Evolutionary conservation across 179 eudicot genomes (phyloP), one percentile per base, ranked within the genome.

Genomic region (Spinacia oleracea): DNA sequence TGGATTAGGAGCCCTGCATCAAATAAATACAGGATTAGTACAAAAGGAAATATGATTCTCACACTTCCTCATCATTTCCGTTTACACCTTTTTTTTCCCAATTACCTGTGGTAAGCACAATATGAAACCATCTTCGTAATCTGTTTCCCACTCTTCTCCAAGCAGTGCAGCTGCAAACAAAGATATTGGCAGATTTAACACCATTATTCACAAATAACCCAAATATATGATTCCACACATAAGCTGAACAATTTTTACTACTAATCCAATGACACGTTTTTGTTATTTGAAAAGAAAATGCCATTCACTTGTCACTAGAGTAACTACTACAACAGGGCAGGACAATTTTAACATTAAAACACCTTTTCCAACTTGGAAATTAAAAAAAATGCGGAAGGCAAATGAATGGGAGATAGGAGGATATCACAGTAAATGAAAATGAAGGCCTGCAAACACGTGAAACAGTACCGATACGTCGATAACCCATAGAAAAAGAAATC

Each of bases 91-190:
- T 67, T 32, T 10, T 16, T 14, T 43, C 53, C 46, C 46, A 53
- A 20, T 63, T 86, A 96, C 99, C 98, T 92, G 96, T 96, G 99
- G 75, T 90, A 92, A 64, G 98, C 90, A 76, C 99, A 96, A 76
- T 93, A 94, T 11, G 99, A 93, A 70, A 96, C 91, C 99, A 92
- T 96, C 80, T 89, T 93, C 38, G 98, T 96, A 43, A 85, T 87
- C 82, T 92, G 99, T 76, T 91, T 96, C 80, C 99, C 99, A 78
- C 86, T 89, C 82, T 91, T 96, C 78, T 96, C 96, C 86, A 90
- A 81, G 89, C 88, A 86, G 83, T 96, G 99, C 81, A 96, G 72
- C 98, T 96, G 96, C 84, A 87, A 45, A 48, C 43, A 55, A 72
- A 58, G 42, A 53, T 63, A 66, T 66, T 25, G 32, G 45, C 75